Evolutionary conservation across 768 basidiomycete genomes (phyloP), one percentile per base, ranked within the genome.

Genomic region (Amanita inopinata): DNA sequence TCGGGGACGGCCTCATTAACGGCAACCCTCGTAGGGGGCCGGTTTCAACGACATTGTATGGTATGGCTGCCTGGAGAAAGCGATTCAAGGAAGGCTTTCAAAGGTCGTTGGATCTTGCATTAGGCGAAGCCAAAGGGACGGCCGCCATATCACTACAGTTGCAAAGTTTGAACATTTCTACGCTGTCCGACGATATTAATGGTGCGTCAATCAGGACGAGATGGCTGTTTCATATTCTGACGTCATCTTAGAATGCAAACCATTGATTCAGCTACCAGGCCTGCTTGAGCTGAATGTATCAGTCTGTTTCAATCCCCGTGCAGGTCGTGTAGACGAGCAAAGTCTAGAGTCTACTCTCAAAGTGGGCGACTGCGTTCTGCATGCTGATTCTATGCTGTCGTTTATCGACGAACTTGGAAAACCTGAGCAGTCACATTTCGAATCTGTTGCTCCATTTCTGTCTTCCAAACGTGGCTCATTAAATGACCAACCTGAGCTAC

Each of bases 41-140:
- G 8, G 57, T 50, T 24, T 44, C 49, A 3, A 58, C 58, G 27
- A 55, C 52, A 23, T 55, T 61, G 11, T 64, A 71, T 49, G 71
- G 75, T 48, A 69, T 82, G 58, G 70, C 71, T 3, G 71, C 74
- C n/a, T 83, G 76, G 80, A 78, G 72, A 49, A 71, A 68, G 23
- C 71, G 78, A 20, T 57, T 85, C 41, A 67, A 66, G 25, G 70
- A 69, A 36, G 78, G 83, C 46, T 64, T 83, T 38, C 68, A 66
- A 34, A 66, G 84, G 43, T 74, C 83, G 18, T 72, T 83, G 65
- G 78, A 83, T 47, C 67, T 75, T 40, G 83, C 82, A 18, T 71
- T 81, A 65, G 82, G 79, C 9, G 69, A 66, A 30, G 78, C 76
- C 36, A 72, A 70, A 40, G 83, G 78, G 14, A 67, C 69, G 9